Evolutionary conservation across 495 filamentous ascomycete species (phyloP), one percentile per base, ranked within the genome.

Genomic region (Penicillium subrubescens): DNA sequence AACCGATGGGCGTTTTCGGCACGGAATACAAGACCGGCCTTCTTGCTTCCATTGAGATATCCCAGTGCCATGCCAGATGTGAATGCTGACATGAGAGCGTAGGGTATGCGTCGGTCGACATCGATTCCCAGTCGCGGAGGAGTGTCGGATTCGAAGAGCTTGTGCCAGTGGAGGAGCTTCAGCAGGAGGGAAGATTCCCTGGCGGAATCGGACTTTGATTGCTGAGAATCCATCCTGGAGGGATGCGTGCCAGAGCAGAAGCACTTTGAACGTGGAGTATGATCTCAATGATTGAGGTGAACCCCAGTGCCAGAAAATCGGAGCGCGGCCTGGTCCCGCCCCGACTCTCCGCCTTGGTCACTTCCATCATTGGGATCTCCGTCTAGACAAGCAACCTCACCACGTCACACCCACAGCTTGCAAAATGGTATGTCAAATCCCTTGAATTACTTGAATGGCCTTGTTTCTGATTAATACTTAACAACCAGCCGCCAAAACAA

Each of bases 1-100:
- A 96, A 86, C 67, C 93, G 88, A 79, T 99, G 95, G 23, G 95
- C 91, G 71, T 99, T 96, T 78, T 99, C 91, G 59, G 95, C 95
- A 57, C 94, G 90, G 77, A 97, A 99, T 54, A 88, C 87, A 43
- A 96, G 82, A 37, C 88, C 87, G 17, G 92, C 86, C 66, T 80
- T 87, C 73, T 87, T 87, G 73, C 87, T 87, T 41, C 91, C 92
- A 44, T 95, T 86, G 7, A 86, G 82, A 6, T 88, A 76, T 41
- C 95, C 95, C 37, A 98, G 80, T 19, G 73, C 73, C 61, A 89
- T 73, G 19, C 94, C 94, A 33, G 87, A 78, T 19, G 85, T 44
- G 70, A 91, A 89, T 15, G 88, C 86, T 5, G 86, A 73, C 10
- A 81, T 44, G 3, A 84, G 78, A 19, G 86, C 85, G 54, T 88